Evolutionary conservation across 768 basidiomycete species (phyloP), one percentile per base, ranked within the genome.

Genomic region (Rhodotorula diobovata): DNA sequence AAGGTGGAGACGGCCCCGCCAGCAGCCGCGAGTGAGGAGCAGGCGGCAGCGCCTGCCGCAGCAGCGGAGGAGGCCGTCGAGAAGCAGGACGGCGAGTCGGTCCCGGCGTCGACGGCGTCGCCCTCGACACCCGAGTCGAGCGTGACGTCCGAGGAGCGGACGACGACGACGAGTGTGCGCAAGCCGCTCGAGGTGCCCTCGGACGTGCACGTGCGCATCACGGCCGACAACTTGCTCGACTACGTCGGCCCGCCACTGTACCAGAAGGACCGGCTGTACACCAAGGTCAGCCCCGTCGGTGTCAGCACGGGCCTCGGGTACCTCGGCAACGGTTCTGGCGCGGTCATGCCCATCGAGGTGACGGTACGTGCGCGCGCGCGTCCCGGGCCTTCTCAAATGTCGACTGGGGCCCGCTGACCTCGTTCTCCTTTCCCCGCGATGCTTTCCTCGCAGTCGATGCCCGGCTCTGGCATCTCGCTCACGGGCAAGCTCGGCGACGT

Each of bases 401-500:
- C 14, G 46, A 25, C n/a, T 2, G 6, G 30, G 15, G 32, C 53
- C 30, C 18, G 25, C 48, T 48, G 34, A 28, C 11, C 10, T 37
- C n/a, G 6, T 30, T 28, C 57, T 10, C 32, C 51, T 66, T 37
- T 30, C 23, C 46, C 41, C 2, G n/a, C 30, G 7, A 2, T 20
- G n/a, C 53, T 20, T 20, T 15, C 64, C 61, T 25, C 62, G n/a
- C 79, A 93, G 92, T 88, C 88, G 61, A 98, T 96, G 93, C 94
- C 95, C 35, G 96, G 96, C 5, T 95, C 95, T 79, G 95, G 95
- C 21, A 83, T 99, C 4, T 93, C 93, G 76, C 82, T 98, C 15
- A 98, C 96, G 0, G 96, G 96, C 50, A 98, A 98, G 81, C 88
- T 99, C 9, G 95, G 95, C 55, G 96, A 99, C 77, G 96, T 98